Conservation (phyloP, 306 rosid genomes). For the Prunus salicina region DNA sequence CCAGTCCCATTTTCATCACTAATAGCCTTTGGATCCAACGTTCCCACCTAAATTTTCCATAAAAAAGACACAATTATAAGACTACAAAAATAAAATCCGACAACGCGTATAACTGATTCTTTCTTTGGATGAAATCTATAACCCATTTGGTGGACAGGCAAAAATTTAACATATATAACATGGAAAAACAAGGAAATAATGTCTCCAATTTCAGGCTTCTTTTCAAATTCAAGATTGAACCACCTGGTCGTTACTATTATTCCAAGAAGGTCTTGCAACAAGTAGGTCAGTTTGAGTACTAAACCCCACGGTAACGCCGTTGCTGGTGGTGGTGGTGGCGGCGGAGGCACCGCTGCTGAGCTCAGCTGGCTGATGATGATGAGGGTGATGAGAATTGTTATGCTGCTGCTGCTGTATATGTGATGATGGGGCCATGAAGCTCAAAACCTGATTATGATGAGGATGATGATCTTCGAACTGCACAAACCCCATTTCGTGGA, state of each 20-base stretch:
- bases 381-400: not conserved
- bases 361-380: not conserved
- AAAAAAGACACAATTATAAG: not conserved
- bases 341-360: not conserved
- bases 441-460: constrained; percentile 53
- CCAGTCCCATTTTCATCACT: constrained; percentile 72
- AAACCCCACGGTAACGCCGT: constrained; percentile 34
- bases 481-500: constrained; percentile 70
- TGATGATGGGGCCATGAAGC: constrained; percentile 70
- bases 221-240: not conserved
- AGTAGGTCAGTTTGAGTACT: constrained; percentile 41
- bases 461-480: constrained; percentile 60
- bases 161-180: not conserved
- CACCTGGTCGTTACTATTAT: constrained; percentile 60
- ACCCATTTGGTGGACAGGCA: not conserved
- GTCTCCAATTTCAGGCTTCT: not conserved
- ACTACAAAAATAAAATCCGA: constrained; percentile 1
- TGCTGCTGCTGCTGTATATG: constrained; percentile 10
- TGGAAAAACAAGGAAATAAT: not conserved
- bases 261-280: constrained; percentile 62
- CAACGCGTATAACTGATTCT: not conserved
- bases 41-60: constrained; percentile 41
- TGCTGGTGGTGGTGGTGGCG: constrained; percentile 4
- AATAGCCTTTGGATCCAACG: constrained; percentile 61
- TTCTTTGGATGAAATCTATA: not conserved